Base-by-base conservation (phyloP, 805 yeast species). In the Torulaspora gathmanii region DNA sequence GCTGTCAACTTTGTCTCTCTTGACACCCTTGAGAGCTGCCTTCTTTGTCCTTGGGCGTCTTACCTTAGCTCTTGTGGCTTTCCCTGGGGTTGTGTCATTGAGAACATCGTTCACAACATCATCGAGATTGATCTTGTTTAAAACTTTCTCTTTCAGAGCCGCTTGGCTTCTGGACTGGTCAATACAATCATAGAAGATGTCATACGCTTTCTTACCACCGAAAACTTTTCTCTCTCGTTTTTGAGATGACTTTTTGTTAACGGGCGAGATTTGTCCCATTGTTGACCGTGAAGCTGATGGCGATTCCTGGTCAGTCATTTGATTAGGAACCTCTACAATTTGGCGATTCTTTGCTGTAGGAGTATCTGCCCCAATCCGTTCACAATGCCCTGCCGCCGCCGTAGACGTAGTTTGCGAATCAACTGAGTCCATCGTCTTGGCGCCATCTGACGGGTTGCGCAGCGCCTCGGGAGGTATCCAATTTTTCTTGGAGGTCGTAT, bases 21-120 rank as follows among this genome's bases (percentile, higher is more conserved):
- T 38, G 27, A n/a, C 15, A 25, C 25, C 30, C 33, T 36, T 37
- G 26, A 19, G 17, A 31, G 34, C 30, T 15, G 40, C 3, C n/a
- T 37, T 33, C 16, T 16, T 38, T 12, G 30, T 8, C 17, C 25
- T 44, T 19, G 40, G 20, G 13, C 35, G 33, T 13, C 22, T 17
- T 23, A 23, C 37, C 9, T 16, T 31, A 13, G 16, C 15, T 17
- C 15, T 17, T 16, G 29, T 35, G n/a, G 13, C 4, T 10, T n/a
- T 12, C 10, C 29, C 19, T 9, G 19, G 22, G 9, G 22, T 17
- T 15, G 46, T 27, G 19, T 53, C 51, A 16, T 33, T 34, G 17
- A 56, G 20, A 8, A 54, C 44, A 30, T 53, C 56, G 7, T 49
- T 33, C 9, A 56, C 49, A 12, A 53, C 45, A 16, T 47, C 48